phyloP scores from a whole-genome alignment of 2,329 filamentous ascomycete genomes.

The Spiromastix sp. region DNA sequence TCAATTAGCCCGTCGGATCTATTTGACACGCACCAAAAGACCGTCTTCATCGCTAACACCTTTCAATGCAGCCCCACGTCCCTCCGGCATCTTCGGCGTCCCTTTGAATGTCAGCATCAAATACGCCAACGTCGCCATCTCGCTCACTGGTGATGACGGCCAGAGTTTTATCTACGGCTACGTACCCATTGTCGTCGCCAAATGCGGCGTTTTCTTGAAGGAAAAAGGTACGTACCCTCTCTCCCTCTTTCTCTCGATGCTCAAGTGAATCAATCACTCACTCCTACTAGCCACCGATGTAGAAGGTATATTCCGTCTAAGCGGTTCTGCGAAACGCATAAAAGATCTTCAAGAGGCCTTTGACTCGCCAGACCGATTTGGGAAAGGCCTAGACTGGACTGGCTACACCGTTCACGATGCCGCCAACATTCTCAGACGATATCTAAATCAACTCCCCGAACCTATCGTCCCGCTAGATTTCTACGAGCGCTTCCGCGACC shows the following conservation, averaged over 20 bases:
- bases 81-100: slow-evolving; percentile 83
- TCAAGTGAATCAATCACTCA: background rate
- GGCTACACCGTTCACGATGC: slow-evolving; percentile 98
- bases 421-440: slow-evolving; percentile 87
- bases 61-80: slow-evolving; percentile 16
- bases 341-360: slow-evolving; percentile 90
- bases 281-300: slow-evolving; percentile 67
- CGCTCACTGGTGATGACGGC: slow-evolving; percentile 81
- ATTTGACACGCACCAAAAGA: background rate
- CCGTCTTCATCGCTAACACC: slow-evolving; percentile 3
- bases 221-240: slow-evolving; percentile 65
- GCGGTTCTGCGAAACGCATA: slow-evolving; percentile 93
- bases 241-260: background rate
- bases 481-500: slow-evolving; percentile 83
- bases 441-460: slow-evolving; percentile 91
- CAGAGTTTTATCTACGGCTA: slow-evolving; percentile 98
- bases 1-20: too few relatives aligned
- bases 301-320: slow-evolving; percentile 92
- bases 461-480: slow-evolving; percentile 91
- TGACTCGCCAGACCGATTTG: slow-evolving; percentile 88
- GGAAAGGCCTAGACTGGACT: slow-evolving; percentile 93
- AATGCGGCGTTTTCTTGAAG: slow-evolving; percentile 94
- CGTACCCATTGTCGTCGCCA: slow-evolving; percentile 94
- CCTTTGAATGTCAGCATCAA: slow-evolving; percentile 88
- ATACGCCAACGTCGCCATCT: slow-evolving; percentile 97